Base-by-base conservation (phyloP, 441 rosid species). In the Theobroma grandiflorum region DNA sequence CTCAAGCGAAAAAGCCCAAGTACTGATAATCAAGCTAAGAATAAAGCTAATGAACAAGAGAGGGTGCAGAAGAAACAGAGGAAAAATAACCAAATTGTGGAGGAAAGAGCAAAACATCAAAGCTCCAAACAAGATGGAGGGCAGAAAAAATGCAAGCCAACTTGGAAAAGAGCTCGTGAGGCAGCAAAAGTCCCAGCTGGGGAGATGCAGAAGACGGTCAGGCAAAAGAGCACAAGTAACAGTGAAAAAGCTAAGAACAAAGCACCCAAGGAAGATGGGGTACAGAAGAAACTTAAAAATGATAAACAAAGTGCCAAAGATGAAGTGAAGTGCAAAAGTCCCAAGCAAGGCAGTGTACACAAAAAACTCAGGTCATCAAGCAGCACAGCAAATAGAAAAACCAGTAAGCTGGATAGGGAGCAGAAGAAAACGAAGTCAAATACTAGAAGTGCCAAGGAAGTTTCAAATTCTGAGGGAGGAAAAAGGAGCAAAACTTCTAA, bases 11-110 rank as follows among this genome's bases (percentile, higher is more conserved):
- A 31, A 37, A 45, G 76, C 37, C 31, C 69, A n/a, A 65, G 68
- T 4, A 18, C 71, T 40, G 22, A 80, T 74, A 66, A 74, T 61
- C 77, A 61, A 57, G 80, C 49, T 69, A 65, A 80, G 52, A 43
- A 37, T 3, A 72, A 63, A 81, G 53, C 76, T n/a, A 8, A 15
- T 65, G 77, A 74, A 40, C 40, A 7, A 76, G 81, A 67, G 18
- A 16, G 62, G 77, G 16, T 1, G 35, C 74, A 38, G 59, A 81
- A 77, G 76, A 74, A 68, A 75, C 72, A 35, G 40, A 71, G 12
- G n/a, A 35, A 61, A 64, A 14, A 35, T n/a, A 8, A 16, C 45
- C 59, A 64, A 3, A 50, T 9, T 22, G 78, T 45, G 0, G 47
- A 75, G 31, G 31, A 26, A 26, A 26, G 31, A 0, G 31, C 31